phyloP scores from a whole-genome alignment of 2,329 filamentous ascomycete species.

The Emericellopsis atlantica region DNA sequence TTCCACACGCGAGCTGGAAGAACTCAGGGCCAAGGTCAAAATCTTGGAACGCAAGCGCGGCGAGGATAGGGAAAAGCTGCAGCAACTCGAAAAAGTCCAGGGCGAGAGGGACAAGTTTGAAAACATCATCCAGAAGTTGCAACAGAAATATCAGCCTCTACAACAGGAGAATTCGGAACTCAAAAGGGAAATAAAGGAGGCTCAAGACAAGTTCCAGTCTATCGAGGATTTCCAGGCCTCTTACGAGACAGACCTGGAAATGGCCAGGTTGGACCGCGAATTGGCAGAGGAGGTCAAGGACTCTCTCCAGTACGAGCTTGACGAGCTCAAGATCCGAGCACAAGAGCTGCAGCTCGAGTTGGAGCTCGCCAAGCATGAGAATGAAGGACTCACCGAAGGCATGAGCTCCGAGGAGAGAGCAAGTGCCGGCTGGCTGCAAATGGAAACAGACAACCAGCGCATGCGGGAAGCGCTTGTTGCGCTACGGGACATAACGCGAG shows the following conservation, averaged over 20 bases:
- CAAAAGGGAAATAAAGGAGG: slow-evolving; percentile 66
- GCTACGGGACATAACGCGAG: slow-evolving; percentile 75
- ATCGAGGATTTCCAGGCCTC: slow-evolving; percentile 69
- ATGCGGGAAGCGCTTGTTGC: slow-evolving; percentile 74
- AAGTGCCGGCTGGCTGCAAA: slow-evolving; percentile 78
- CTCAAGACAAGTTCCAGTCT: slow-evolving; percentile 51
- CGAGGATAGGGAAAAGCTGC: slow-evolving; percentile 78
- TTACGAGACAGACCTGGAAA: slow-evolving; percentile 73
- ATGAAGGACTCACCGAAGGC: slow-evolving; percentile 67
- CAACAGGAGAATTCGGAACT: slow-evolving; percentile 69
- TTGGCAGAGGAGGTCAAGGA: slow-evolving; percentile 94
- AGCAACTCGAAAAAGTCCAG: slow-evolving; percentile 63
- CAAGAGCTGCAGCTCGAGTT: slow-evolving; percentile 84
- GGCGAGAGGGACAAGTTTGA: slow-evolving; percentile 70
- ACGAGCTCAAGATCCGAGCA: slow-evolving; percentile 58
- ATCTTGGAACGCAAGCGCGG: slow-evolving; percentile 76
- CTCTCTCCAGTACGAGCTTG: slow-evolving; percentile 66
- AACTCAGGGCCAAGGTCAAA: slow-evolving; percentile 76
- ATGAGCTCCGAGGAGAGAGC: slow-evolving; percentile 82
- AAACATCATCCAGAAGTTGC: slow-evolving; percentile 77
- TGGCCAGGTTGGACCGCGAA: slow-evolving; percentile 80
- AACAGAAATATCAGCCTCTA: slow-evolving; percentile 76
- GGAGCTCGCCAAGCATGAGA: slow-evolving; percentile 79
- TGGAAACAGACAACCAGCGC: slow-evolving; percentile 83
- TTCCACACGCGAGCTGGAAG: slow-evolving; percentile 61